These are phyloP conservation scores for Geranium brycei DNA, from an alignment of 345 rosid species.

Conservation along the genomic window DNA sequence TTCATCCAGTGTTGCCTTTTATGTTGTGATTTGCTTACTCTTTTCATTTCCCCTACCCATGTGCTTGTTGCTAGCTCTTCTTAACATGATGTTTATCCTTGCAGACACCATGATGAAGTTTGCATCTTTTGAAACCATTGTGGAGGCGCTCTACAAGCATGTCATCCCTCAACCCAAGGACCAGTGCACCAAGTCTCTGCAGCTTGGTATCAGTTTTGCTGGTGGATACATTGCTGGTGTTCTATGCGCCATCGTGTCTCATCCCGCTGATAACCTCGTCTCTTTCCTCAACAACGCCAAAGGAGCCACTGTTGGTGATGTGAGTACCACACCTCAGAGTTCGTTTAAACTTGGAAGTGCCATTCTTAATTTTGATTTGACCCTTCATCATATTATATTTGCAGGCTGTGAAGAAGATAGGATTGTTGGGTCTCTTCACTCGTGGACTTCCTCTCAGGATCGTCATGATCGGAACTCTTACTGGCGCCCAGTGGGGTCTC, in stretches of 20 bases:
- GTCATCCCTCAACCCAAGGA: constrained; percentile 76
- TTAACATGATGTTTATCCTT: not conserved
- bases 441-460: constrained; percentile 95
- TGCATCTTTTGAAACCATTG: constrained; percentile 87
- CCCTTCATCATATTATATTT: not conserved
- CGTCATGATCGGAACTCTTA: constrained; percentile 97
- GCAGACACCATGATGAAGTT: constrained; percentile 99
- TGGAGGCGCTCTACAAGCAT: constrained; percentile 77
- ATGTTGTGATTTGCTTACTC: too few species aligned
- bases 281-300: constrained; percentile 96
- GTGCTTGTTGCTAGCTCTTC: not conserved
- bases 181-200: constrained; percentile 72
- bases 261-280: constrained; percentile 93
- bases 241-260: constrained; percentile 77
- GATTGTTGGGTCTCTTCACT: constrained; percentile 80
- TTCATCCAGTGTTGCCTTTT: too few species aligned
- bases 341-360: not conserved
- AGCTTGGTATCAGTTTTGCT: constrained; percentile 87
- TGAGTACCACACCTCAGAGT: constrained; percentile 19
- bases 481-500: constrained; percentile 94
- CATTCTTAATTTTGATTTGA: not conserved
- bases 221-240: constrained; percentile 94
- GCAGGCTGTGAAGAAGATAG: constrained; percentile 96
- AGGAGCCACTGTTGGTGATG: constrained; percentile 97
- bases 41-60: too few species aligned